phyloP scores from a whole-genome alignment of 176 grass and related monocot species.

The Tuctoria greenei region DNA sequence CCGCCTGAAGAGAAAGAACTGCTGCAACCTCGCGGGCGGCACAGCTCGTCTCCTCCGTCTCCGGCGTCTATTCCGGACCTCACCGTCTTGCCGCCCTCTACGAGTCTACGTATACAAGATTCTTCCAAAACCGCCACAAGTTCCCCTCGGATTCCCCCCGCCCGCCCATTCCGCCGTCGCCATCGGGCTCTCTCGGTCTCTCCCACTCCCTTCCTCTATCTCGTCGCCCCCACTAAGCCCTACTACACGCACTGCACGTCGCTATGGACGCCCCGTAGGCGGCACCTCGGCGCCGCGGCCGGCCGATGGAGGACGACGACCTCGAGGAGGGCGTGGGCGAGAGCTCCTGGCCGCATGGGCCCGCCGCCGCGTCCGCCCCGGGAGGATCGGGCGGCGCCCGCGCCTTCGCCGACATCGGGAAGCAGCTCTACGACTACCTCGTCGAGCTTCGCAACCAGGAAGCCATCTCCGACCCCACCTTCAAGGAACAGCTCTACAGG shows the following conservation, averaged over 20 bases:
- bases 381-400: constrained; percentile 21
- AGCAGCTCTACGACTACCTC: constrained; percentile 63
- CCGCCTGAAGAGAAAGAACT: no score
- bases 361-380: not conserved
- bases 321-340: constrained; percentile 67
- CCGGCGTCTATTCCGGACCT: not conserved
- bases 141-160: constrained; percentile 35
- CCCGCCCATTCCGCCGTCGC: constrained; percentile 34
- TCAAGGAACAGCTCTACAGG: constrained; percentile 44
- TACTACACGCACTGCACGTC: not conserved
- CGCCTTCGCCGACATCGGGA: constrained; percentile 35
- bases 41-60: not conserved
- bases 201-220: not conserved
- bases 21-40: no score
- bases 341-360: constrained; percentile 45
- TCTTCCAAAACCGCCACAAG: constrained; percentile 42
- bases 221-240: not conserved
- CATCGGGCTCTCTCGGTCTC: not conserved
- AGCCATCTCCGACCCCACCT: constrained; percentile 45
- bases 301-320: constrained; percentile 28
- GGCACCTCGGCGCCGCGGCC: constrained; percentile 21
- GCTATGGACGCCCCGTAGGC: constrained; percentile 30
- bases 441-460: constrained; percentile 45
- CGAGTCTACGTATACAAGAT: constrained; percentile 47
- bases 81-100: not conserved